These are phyloP conservation scores for Ceratocystis smalleyi DNA, from an alignment of 2,329 filamentous ascomycete species.

Conservation along the genomic window DNA sequence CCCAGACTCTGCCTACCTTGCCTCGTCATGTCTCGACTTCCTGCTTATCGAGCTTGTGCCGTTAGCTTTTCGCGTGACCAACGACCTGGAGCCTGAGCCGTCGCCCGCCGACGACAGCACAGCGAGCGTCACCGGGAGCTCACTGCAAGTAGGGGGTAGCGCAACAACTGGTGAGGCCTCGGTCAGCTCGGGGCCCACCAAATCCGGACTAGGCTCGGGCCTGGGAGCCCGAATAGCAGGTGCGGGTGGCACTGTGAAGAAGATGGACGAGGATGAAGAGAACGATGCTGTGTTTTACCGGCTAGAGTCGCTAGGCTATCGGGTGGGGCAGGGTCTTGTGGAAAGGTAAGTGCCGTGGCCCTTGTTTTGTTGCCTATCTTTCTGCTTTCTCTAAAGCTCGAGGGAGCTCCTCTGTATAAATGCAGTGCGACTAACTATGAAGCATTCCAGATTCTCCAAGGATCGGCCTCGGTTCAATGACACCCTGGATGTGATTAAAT, in stretches of 20 bases:
- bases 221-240: conserved; percentile 12
- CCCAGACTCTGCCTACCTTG: conserved; percentile 60
- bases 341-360: conserved; percentile 47
- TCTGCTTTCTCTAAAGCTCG: too few relatives aligned
- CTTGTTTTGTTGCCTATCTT: not conserved
- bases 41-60: conserved; percentile 94
- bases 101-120: conserved; percentile 22
- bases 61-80: conserved; percentile 72
- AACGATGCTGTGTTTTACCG: conserved; percentile 73
- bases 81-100: conserved; percentile 46
- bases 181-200: conserved; percentile 18
- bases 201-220: not conserved
- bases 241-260: conserved; percentile 20
- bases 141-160: conserved; percentile 17
- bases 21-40: conserved; percentile 78
- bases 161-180: conserved; percentile 17
- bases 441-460: conserved; percentile 50
- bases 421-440: not conserved
- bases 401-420: too few relatives aligned
- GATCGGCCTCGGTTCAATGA: conserved; percentile 80
- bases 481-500: conserved; percentile 92
- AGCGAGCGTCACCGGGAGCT: not conserved
- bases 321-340: conserved; percentile 81
- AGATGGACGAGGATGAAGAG: conserved; percentile 61
- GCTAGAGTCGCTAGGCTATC: conserved; percentile 71